These are phyloP conservation scores for Rubia balearica DNA, from an alignment of 305 asterid genomes.

Conservation along the genomic window DNA sequence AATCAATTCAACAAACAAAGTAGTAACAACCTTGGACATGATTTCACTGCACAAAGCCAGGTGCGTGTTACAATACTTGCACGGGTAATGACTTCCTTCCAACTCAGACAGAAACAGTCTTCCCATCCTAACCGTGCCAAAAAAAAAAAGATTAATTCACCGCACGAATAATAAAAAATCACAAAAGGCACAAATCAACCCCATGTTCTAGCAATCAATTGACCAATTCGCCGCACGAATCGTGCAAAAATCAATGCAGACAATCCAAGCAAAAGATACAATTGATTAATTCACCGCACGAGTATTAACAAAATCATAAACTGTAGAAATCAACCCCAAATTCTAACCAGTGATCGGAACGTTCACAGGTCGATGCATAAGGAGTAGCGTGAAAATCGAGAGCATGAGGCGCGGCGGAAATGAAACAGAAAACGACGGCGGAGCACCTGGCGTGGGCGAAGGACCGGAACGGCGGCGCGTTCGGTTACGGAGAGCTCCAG, in stretches of 20 bases:
- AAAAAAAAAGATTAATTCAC: neutral
- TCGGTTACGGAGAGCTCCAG: neutral
- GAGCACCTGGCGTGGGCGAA: neutral
- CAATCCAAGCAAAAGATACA: no score
- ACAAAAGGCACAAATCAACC: neutral
- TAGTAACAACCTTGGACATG: constrained; percentile 23
- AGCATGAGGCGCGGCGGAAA: neutral
- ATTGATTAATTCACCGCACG: neutral
- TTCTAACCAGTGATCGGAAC: neutral
- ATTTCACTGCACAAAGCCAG: constrained; percentile 21
- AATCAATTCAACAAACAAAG: neutral
- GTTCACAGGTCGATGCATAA: constrained; percentile 1
- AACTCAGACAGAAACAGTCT: constrained; percentile 23
- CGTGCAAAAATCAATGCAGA: constrained; percentile 4
- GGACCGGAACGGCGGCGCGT: no score
- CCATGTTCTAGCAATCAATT: neutral
- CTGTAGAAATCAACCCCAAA: neutral
- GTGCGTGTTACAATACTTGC: constrained; percentile 27
- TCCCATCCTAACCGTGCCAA: constrained; percentile 16
- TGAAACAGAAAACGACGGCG: neutral
- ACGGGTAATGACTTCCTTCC: constrained; percentile 22
- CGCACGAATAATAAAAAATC: neutral
- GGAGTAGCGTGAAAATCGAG: neutral
- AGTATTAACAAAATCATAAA: neutral
- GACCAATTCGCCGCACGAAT: neutral